A percentile compares a stretch with the other conserved stretches of the same genome.
These are phyloP conservation scores for Aspergillus sparsus DNA, from an alignment of 495 filamentous ascomycete genomes.

Conservation along the genomic window DNA sequence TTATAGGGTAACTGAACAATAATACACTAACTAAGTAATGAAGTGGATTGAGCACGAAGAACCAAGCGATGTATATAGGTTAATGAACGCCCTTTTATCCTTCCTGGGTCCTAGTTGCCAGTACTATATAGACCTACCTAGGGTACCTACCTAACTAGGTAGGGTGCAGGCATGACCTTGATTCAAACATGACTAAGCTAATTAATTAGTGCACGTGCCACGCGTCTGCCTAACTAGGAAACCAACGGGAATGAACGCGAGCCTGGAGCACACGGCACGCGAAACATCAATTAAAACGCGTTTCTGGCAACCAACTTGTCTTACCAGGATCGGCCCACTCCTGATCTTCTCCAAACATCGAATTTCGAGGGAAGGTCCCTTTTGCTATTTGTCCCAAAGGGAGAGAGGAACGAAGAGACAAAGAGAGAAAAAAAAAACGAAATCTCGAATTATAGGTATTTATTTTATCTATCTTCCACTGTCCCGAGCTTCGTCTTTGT, in stretches of 20 bases:
- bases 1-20: too few species aligned
- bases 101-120: too few species aligned
- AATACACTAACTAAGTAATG: too few species aligned
- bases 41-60: too few species aligned
- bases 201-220: not conserved
- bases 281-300: conserved; percentile 7
- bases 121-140: too few species aligned
- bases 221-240: not conserved
- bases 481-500: too few species aligned
- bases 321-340: not conserved
- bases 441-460: too few species aligned
- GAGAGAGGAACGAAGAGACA: not conserved
- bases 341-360: not conserved
- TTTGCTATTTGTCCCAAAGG: not conserved
- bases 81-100: too few species aligned
- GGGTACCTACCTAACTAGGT: too few species aligned
- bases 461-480: too few species aligned
- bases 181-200: not conserved
- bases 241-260: not conserved
- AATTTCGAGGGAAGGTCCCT: not conserved
- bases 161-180: too few species aligned
- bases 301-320: conserved; percentile 8
- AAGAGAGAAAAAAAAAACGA: conserved; percentile 1
- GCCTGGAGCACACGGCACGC: not conserved
- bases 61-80: too few species aligned